A percentile compares a stretch with the other conserved stretches of the same genome.
Conservation (phyloP, 1,284 basidiomycete species). For the Melanopsichium pennsylvanicum region DNA sequence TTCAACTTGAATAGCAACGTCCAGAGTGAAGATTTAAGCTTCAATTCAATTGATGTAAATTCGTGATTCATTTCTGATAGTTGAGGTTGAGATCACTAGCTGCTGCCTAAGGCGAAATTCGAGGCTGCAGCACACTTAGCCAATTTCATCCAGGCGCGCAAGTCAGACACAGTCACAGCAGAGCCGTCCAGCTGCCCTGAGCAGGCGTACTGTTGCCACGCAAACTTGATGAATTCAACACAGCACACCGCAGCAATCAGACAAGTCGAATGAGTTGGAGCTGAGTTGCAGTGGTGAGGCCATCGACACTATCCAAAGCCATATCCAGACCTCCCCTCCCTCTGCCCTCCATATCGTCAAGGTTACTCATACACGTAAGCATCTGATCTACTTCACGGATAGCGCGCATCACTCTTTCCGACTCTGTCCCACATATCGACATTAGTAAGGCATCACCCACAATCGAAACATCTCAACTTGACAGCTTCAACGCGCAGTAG, state of each 20-base stretch:
- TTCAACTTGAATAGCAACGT: neutral
- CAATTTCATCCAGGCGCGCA: too few relatives aligned
- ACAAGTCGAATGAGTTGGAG: neutral
- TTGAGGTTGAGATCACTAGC: neutral
- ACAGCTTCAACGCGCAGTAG: neutral
- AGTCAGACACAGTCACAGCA: too few relatives aligned
- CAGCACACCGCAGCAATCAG: too few relatives aligned
- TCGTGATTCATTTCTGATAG: neutral
- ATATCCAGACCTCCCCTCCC: slow-evolving; percentile 20
- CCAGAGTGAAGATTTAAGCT: neutral
- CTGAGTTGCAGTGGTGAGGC: neutral
- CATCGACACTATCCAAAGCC: slow-evolving; percentile 25
- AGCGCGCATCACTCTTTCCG: slow-evolving; percentile 10
- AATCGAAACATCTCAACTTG: neutral
- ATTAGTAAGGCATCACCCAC: neutral
- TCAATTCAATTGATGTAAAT: too few relatives aligned
- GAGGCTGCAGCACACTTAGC: neutral
- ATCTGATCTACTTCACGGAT: slow-evolving; percentile 24
- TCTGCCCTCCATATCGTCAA: slow-evolving; percentile 49
- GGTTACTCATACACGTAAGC: slow-evolving; percentile 47
- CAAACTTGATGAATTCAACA: too few relatives aligned
- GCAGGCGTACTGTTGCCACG: too few relatives aligned
- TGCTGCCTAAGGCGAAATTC: too few relatives aligned
- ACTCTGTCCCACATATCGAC: neutral
- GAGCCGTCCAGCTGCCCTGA: too few relatives aligned